Evolutionary conservation across 805 yeast species (phyloP).

Genomic region (Kodamaea hsintzibuensis): DNA sequence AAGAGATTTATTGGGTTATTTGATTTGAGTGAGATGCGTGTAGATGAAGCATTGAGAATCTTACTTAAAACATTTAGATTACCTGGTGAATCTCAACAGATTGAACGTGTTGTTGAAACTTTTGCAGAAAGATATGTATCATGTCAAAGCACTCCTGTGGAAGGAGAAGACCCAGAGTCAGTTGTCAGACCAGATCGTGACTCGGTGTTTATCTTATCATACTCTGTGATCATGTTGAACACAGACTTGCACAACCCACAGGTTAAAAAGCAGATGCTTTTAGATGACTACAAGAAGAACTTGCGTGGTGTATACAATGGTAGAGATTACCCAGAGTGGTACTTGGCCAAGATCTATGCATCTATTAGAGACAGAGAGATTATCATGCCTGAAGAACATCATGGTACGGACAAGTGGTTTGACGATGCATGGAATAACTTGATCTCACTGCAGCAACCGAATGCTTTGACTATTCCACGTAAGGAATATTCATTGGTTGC

Average conservation of each 20-base stretch:
- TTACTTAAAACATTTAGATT: slow-evolving; percentile 80
- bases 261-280: slow-evolving; percentile 86
- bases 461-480: slow-evolving; percentile 20
- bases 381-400: slow-evolving; percentile 97
- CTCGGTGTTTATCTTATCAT: slow-evolving; percentile 84
- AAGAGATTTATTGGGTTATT: slow-evolving; percentile 65
- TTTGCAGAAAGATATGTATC: slow-evolving; percentile 80
- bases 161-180: slow-evolving; percentile 31
- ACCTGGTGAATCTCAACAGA: slow-evolving; percentile 97
- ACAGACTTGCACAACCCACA: slow-evolving; percentile 94
- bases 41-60: slow-evolving; percentile 89
- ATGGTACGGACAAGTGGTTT: slow-evolving; percentile 88
- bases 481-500: slow-evolving; percentile 23
- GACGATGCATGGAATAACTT: slow-evolving; percentile 82
- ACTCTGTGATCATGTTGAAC: slow-evolving; percentile 90
- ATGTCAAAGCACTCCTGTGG: slow-evolving; percentile 43
- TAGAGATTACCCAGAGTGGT: slow-evolving; percentile 83
- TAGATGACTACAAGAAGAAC: slow-evolving; percentile 78
- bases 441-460: slow-evolving; percentile 49
- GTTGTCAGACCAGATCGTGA: slow-evolving; percentile 74
- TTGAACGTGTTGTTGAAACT: slow-evolving; percentile 85
- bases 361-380: slow-evolving; percentile 86
- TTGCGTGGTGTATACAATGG: slow-evolving; percentile 77
- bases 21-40: slow-evolving; percentile 75
- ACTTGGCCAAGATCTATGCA: slow-evolving; percentile 73